phyloP scores from a whole-genome alignment of 1,284 basidiomycete species.

The Leccinum ponderosum region DNA sequence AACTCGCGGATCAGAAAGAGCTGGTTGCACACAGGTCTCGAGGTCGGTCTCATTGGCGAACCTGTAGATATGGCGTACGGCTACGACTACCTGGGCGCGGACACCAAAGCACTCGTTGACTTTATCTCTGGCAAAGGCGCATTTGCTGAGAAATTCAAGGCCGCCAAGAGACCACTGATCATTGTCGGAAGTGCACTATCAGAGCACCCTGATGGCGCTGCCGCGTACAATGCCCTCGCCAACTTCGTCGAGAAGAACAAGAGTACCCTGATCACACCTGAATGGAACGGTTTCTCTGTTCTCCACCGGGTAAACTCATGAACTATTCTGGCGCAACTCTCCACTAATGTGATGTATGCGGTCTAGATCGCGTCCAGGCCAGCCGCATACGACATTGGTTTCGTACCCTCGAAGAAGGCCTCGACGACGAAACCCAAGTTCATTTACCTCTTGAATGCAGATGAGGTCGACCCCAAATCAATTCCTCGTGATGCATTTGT shows the following conservation, averaged over 20 bases:
- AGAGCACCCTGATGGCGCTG: slow-evolving; percentile 87
- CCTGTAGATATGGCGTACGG: slow-evolving; percentile 92
- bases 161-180: slow-evolving; percentile 92
- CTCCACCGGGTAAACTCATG: slow-evolving; percentile 76
- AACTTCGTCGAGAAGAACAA: slow-evolving; percentile 84
- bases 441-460: slow-evolving; percentile 95
- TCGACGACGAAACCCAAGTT: slow-evolving; percentile 87
- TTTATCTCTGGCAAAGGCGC: slow-evolving; percentile 78
- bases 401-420: slow-evolving; percentile 81
- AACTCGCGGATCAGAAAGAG: slow-evolving; percentile 97
- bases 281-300: slow-evolving; percentile 96
- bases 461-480: slow-evolving; percentile 88
- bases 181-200: slow-evolving; percentile 88
- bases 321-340: not conserved
- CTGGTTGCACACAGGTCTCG: slow-evolving; percentile 84
- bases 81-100: slow-evolving; percentile 88
- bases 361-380: slow-evolving; percentile 80
- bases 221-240: slow-evolving; percentile 77
- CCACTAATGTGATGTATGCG: slow-evolving; percentile 26
- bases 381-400: slow-evolving; percentile 96
- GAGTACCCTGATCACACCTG: slow-evolving; percentile 74
- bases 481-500: slow-evolving; percentile 96
- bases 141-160: slow-evolving; percentile 88
- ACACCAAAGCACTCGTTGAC: slow-evolving; percentile 76
- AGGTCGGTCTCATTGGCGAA: slow-evolving; percentile 91